Conservation (phyloP, 2,329 filamentous ascomycete genomes). For the Hymenoscyphus fructigenus region DNA sequence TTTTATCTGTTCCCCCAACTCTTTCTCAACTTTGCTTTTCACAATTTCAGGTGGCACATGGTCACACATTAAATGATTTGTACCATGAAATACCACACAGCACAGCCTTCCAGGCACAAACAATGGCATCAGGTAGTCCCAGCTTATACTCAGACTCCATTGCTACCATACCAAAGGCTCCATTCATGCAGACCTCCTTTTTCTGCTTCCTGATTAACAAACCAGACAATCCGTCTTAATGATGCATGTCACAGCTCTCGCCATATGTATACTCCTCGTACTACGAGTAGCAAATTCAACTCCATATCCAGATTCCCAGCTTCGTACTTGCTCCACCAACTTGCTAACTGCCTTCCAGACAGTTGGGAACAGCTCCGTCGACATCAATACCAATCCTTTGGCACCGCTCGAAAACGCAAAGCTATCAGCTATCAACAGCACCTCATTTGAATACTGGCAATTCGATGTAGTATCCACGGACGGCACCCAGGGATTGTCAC, state of each 20-base stretch:
- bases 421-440: constrained; percentile 14
- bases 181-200: not conserved
- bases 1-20: too few species aligned
- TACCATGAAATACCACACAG: not conserved
- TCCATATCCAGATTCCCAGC: not conserved
- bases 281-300: not conserved
- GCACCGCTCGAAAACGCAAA: constrained; percentile 39
- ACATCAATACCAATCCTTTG: constrained; percentile 46
- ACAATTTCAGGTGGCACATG: not conserved
- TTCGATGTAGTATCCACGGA: constrained; percentile 13
- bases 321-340: constrained; percentile 2
- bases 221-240: not conserved
- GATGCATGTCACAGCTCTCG: constrained; percentile 4
- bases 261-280: not conserved
- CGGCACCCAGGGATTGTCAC: constrained; percentile 22
- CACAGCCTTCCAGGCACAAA: not conserved
- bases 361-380: constrained; percentile 51
- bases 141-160: too few species aligned
- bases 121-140: not conserved
- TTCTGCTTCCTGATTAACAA: not conserved
- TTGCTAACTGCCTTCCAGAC: constrained; percentile 3
- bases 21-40: not conserved
- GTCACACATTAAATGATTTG: not conserved
- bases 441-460: constrained; percentile 13
- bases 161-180: too few species aligned